Evolutionary conservation across 2,329 filamentous ascomycete species (phyloP), one percentile per base, ranked within the genome.

Genomic region (Akanthomyces uredinophilus): DNA sequence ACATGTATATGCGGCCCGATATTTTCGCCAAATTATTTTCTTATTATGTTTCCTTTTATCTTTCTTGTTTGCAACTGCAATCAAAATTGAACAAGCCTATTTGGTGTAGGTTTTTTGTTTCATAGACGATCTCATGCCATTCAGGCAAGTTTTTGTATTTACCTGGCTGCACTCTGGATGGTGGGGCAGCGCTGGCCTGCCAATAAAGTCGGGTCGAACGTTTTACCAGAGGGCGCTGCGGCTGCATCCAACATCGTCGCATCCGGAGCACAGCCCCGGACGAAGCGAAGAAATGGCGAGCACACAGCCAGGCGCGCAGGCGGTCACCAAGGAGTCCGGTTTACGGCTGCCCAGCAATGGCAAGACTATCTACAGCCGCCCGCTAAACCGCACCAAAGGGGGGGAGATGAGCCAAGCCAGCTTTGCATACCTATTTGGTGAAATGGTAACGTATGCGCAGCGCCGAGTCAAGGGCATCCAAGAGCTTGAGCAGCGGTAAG

Each of bases 361-460:
- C 79, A 98, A 98, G 80, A 96, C 92, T 66, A 98, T 99, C 79
- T 99, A 98, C 81, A 92, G 97, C 81, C 86, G 95, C 61, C 92
- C 96, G 65, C 82, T 98, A 65, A 97, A 97, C 77, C 90, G 95
- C 66, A 89, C 88, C 69, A 91, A 92, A 74, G 91, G 90, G 69
- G 85, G 90, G 63, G 94, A 98, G 80, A 86, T 96, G 67, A 96
- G 92, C 75, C 90, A 96, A 72, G 87, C 95, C 13, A 92, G 91
- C 77, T 98, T 99, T 77, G 94, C 95, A 47, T 98, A 96, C 75
- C 82, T 99, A 63, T 98, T 99, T 74, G 88, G 89, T 64, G 94
- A 97, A 79, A 96, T 98, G 90, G 93, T 99, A 55, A 88, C 87
- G 70, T 98, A 98, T 76, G 94, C 95, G 68, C 95, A 98, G 75